Percentiles rank a stretch among this genome's conserved stretches.
phyloP scores from a whole-genome alignment of 805 yeast genomes.

The Vanderwaltozyma polyspora region DNA sequence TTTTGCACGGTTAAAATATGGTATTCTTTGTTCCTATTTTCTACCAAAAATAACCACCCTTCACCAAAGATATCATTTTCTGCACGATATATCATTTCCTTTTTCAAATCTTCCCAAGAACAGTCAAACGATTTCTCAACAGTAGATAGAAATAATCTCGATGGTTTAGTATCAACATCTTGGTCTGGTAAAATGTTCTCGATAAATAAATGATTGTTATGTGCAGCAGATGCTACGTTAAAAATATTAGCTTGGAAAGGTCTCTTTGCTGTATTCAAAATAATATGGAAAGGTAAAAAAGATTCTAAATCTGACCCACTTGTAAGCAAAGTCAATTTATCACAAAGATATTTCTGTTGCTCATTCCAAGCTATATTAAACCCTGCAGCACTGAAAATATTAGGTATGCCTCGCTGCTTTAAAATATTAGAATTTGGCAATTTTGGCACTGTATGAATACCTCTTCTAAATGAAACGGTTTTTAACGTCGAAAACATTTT shows the following conservation, averaged over 20 bases:
- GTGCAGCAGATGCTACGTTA: constrained; percentile 83
- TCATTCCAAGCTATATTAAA: constrained; percentile 71
- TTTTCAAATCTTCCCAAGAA: constrained; percentile 39
- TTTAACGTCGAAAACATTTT: too few relatives aligned
- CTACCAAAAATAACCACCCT: constrained; percentile 74
- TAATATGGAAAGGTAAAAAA: constrained; percentile 60
- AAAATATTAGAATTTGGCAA: constrained; percentile 12
- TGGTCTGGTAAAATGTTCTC: constrained; percentile 35
- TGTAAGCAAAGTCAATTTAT: constrained; percentile 51
- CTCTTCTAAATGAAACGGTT: constrained; percentile 11
- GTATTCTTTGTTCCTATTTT: constrained; percentile 48
- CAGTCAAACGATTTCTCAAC: constrained; percentile 27
- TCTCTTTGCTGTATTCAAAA: constrained; percentile 54
- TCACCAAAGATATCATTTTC: constrained; percentile 36
- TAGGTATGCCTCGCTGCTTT: constrained; percentile 19
- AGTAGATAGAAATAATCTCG: constrained; percentile 26
- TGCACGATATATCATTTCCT: constrained; percentile 38
- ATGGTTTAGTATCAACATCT: constrained; percentile 22
- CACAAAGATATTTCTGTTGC: constrained; percentile 56
- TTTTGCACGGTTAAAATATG: constrained; percentile 48
- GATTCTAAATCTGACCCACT: constrained; percentile 74
- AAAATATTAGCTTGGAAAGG: constrained; percentile 55
- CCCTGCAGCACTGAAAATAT: constrained; percentile 34
- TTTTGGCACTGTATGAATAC: constrained; percentile 26
- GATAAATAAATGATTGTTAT: constrained; percentile 84